Conservation (phyloP, 495 filamentous ascomycete genomes). For the Aspergillus ellipticus region DNA sequence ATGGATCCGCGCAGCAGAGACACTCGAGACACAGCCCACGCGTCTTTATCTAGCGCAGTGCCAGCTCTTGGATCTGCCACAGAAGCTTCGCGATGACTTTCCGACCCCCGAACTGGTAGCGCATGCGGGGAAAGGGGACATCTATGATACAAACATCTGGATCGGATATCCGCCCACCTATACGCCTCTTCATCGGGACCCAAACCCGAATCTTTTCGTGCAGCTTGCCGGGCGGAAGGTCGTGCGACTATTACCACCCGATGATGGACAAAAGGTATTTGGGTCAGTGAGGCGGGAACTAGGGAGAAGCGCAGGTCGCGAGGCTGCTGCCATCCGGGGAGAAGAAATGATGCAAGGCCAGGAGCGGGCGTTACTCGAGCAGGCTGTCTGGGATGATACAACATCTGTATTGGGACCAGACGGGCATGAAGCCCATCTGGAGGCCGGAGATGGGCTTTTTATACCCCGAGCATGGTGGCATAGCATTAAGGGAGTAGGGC, state of each 20-base stretch:
- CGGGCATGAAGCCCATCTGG: slow-evolving; percentile 57
- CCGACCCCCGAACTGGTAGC: slow-evolving; percentile 63
- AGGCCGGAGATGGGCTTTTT: slow-evolving; percentile 71
- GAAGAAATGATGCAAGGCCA: slow-evolving; percentile 90
- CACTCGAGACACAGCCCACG: slow-evolving; percentile 23
- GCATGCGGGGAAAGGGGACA: slow-evolving; percentile 61
- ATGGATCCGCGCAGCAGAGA: slow-evolving; percentile 41
- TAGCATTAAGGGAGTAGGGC: slow-evolving; percentile 71
- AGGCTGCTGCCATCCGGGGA: slow-evolving; percentile 60
- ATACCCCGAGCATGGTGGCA: slow-evolving; percentile 97
- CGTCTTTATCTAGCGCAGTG: slow-evolving; percentile 83
- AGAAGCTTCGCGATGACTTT: slow-evolving; percentile 57
- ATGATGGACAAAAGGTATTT: slow-evolving; percentile 59
- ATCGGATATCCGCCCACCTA: slow-evolving; percentile 79
- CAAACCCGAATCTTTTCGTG: slow-evolving; percentile 89
- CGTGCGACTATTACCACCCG: slow-evolving; percentile 65
- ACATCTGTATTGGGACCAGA: slow-evolving; percentile 14
- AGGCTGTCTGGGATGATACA: slow-evolving; percentile 62
- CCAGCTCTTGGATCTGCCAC: slow-evolving; percentile 62
- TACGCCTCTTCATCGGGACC: slow-evolving; percentile 87
- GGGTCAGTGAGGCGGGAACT: slow-evolving; percentile 47
- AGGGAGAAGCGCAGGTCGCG: slow-evolving; percentile 32
- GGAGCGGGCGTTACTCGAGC: slow-evolving; percentile 62
- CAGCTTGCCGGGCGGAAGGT: slow-evolving; percentile 74
- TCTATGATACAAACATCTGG: slow-evolving; percentile 87